Evolutionary conservation across 2,329 filamentous ascomycete genomes (phyloP), one percentile per base, ranked within the genome.

Genomic region (Didymella segeticola): DNA sequence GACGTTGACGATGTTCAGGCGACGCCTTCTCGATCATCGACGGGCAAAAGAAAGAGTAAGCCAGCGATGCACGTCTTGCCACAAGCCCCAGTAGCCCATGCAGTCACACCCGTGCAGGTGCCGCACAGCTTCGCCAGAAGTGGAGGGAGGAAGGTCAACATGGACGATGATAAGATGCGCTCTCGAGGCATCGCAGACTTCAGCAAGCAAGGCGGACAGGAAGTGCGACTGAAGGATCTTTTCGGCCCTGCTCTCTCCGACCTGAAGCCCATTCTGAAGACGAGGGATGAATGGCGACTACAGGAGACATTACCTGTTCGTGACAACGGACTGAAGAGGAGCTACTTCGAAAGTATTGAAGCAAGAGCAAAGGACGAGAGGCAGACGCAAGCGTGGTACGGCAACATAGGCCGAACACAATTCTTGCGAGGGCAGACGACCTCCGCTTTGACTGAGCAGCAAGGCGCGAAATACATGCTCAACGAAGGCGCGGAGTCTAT

Each of bases 381-480:
- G 1, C 60, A 66, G 7, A 76, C 77, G 15, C 83, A 80, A 79
- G 73, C 78, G 39, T 86, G 84, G 84, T 86, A 83, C 61, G 75
- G 77, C 45, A 57, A 70, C 20, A 72, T 73, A 19, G 75, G 79
- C 22, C 74, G 74, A 34, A 65, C 71, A 11, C 57, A 43, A 2
- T 83, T 85, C 51, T 61, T 65, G 6, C 64, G 66, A 42, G 72
- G 68, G 14, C 83, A 86, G 56, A 64, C 61, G 4, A 61, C 72
- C 4, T 66, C 60, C 20, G 48, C 33, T 2, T 58, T 85, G 7
- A 66, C 59, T 9, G 64, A 69, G 27, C 63, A 73, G 10, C 70
- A 79, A 38, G 78, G 72, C 2, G 54, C 59, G n/a, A 49, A 48
- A 2, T 84, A 83, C 57, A 58, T 85, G 38, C 69, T 74, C 11